A percentile compares a stretch with the other conserved stretches of the same genome.
phyloP scores from a whole-genome alignment of 2,329 filamentous ascomycete genomes.

The Fonsecaea erecta region DNA sequence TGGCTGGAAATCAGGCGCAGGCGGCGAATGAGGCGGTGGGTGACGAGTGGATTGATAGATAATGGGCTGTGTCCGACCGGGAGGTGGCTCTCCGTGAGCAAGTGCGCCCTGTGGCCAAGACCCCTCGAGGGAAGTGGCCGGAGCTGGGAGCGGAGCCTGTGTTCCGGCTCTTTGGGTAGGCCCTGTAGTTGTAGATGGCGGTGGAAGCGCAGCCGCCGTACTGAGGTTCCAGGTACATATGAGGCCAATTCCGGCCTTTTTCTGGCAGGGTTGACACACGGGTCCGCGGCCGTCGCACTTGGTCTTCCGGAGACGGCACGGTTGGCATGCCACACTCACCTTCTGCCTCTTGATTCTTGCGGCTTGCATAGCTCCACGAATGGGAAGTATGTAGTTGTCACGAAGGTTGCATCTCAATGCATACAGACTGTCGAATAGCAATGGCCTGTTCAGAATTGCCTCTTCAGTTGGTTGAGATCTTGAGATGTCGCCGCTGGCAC shows the following conservation, averaged over 20 bases:
- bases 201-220: neutral
- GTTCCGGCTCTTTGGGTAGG: neutral
- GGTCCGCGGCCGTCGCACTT: conserved; percentile 30
- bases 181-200: neutral
- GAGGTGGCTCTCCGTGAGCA: neutral
- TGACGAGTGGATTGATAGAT: neutral
- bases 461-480: too few relatives aligned
- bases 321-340: conserved; percentile 52
- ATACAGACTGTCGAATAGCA: too few relatives aligned
- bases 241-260: conserved; percentile 29
- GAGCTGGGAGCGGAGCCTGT: neutral
- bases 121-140: neutral
- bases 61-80: neutral
- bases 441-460: too few relatives aligned
- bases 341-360: conserved; percentile 49
- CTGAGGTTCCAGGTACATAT: conserved; percentile 30
- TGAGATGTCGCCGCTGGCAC: too few relatives aligned
- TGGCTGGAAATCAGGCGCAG: neutral
- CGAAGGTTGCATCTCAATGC: too few relatives aligned
- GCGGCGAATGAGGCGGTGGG: neutral
- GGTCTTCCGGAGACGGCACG: conserved; percentile 50
- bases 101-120: neutral
- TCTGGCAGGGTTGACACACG: conserved; percentile 42
- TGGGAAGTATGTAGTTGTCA: neutral
- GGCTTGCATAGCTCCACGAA: neutral